Evolutionary conservation across 2,329 filamentous ascomycete genomes (phyloP).

Genomic region (Diplodia sapinea): DNA sequence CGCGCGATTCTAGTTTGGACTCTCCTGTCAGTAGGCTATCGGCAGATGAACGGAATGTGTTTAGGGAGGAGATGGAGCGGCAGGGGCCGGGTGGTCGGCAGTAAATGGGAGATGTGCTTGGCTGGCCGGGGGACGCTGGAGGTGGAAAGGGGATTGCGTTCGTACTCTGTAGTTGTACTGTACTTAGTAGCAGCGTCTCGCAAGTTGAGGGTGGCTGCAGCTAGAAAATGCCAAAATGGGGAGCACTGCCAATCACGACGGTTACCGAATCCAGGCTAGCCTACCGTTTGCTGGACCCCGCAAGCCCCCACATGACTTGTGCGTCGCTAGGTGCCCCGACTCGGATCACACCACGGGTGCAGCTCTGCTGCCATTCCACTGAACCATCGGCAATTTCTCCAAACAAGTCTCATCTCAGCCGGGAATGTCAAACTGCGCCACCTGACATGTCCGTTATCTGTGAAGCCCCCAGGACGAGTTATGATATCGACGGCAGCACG

Average conservation of each 20-base stretch:
- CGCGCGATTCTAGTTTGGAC: slow-evolving; percentile 38
- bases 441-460: slow-evolving; percentile 1
- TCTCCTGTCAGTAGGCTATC: slow-evolving; percentile 39
- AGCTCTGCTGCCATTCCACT: neutral
- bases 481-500: neutral
- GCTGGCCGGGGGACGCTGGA: no score
- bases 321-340: neutral
- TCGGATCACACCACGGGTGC: slow-evolving; percentile 1
- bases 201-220: neutral
- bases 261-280: neutral
- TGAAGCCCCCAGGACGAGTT: neutral
- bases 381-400: neutral
- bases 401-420: neutral
- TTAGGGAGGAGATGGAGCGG: slow-evolving; percentile 47
- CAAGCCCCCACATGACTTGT: slow-evolving; percentile 2
- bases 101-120: neutral
- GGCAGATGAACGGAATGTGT: slow-evolving; percentile 40
- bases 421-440: neutral
- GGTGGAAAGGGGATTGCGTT: neutral
- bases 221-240: neutral
- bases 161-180: neutral
- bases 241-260: neutral
- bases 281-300: neutral
- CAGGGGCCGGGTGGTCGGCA: slow-evolving; percentile 43
- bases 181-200: neutral